phyloP scores from a whole-genome alignment of 441 rosid genomes.

The Mallotus repandus region DNA sequence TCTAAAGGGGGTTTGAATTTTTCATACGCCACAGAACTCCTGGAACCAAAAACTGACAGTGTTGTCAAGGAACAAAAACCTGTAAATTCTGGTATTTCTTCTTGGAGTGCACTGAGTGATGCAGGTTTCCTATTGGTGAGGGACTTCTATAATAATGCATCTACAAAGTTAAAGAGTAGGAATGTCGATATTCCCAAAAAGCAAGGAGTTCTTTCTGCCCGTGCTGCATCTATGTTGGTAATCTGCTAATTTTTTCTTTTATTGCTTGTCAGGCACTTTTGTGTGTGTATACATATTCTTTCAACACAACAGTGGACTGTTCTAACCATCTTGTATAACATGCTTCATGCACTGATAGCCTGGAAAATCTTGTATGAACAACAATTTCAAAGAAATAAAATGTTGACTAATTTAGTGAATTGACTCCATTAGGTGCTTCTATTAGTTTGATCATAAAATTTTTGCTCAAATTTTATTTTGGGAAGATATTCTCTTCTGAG shows the following conservation, averaged over 20 bases:
- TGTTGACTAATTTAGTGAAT: too few species aligned
- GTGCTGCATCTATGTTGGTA: slow-evolving; percentile 99
- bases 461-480: background rate
- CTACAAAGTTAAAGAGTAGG: slow-evolving; percentile 54
- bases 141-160: slow-evolving; percentile 55
- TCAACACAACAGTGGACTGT: too few species aligned
- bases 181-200: slow-evolving; percentile 55
- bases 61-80: slow-evolving; percentile 37
- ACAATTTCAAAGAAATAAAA: too few species aligned
- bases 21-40: slow-evolving; percentile 28
- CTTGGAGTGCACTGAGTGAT: slow-evolving; percentile 43
- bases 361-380: too few species aligned
- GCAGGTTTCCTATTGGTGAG: slow-evolving; percentile 48
- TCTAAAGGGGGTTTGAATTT: slow-evolving; percentile 31
- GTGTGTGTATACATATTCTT: too few species aligned
- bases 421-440: background rate
- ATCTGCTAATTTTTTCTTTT: slow-evolving; percentile 17
- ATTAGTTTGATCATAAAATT: background rate
- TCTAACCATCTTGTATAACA: background rate
- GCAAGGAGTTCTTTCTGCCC: slow-evolving; percentile 76
- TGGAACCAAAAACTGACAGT: slow-evolving; percentile 38
- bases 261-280: background rate
- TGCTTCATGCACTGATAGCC: background rate
- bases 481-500: background rate
- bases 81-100: slow-evolving; percentile 38